Conservation (phyloP, 1,284 basidiomycete genomes). For the Xerocomus minutiporus region DNA sequence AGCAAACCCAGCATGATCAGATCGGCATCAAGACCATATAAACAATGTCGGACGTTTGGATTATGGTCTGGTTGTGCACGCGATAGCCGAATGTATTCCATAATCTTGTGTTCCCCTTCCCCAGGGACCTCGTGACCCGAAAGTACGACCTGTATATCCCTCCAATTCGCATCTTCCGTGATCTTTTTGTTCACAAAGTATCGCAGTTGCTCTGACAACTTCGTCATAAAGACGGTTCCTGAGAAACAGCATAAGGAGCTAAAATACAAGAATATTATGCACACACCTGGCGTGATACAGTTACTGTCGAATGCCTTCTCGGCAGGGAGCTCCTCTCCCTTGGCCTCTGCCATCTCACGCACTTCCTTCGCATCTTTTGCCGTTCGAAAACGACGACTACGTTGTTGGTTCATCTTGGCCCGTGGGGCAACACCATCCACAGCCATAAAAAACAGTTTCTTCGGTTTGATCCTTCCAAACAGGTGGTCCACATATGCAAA, state of each 20-base stretch:
- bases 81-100: slow-evolving; percentile 95
- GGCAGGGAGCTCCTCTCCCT: slow-evolving; percentile 88
- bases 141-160: slow-evolving; percentile 86
- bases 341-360: slow-evolving; percentile 79
- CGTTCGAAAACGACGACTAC: slow-evolving; percentile 89
- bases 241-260: background rate
- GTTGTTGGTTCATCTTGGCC: slow-evolving; percentile 99
- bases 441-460: slow-evolving; percentile 97
- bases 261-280: background rate
- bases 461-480: slow-evolving; percentile 96
- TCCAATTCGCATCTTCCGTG: slow-evolving; percentile 92
- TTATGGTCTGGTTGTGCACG: slow-evolving; percentile 95
- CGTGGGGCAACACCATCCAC: slow-evolving; percentile 97
- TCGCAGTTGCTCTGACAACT: slow-evolving; percentile 84
- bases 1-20: slow-evolving; percentile 96
- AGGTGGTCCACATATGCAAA: slow-evolving; percentile 97
- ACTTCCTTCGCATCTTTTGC: slow-evolving; percentile 90
- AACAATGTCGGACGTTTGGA: slow-evolving; percentile 91
- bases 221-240: slow-evolving; percentile 95
- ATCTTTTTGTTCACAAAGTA: slow-evolving; percentile 99
- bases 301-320: slow-evolving; percentile 98
- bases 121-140: slow-evolving; percentile 99
- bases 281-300: slow-evolving; percentile 94
- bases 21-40: slow-evolving; percentile 98
- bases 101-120: slow-evolving; percentile 99